Evolutionary conservation across 495 filamentous ascomycete species (phyloP).

Genomic region (Tuber melanosporum): DNA sequence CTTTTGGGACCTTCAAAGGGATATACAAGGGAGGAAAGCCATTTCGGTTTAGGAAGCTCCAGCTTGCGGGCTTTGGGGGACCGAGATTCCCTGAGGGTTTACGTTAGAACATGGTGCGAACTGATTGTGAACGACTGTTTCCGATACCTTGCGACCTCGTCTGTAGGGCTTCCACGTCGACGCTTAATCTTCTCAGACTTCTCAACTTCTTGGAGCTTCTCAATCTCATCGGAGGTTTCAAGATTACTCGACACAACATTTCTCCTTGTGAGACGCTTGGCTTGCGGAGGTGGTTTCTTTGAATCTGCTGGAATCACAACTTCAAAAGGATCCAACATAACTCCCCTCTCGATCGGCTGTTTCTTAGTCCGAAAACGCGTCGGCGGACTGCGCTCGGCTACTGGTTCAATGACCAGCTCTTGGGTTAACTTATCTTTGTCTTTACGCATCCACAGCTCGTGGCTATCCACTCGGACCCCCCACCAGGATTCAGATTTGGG

Average conservation of each 20-base stretch:
- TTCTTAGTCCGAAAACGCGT: background rate
- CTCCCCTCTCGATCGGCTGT: background rate
- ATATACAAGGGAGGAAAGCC: constrained; percentile 55
- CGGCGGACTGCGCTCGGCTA: background rate
- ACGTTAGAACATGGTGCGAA: background rate
- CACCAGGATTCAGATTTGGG: background rate
- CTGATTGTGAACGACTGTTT: background rate
- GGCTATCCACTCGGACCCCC: background rate
- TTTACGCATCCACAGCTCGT: background rate
- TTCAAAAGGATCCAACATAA: background rate
- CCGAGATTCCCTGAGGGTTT: constrained; percentile 4
- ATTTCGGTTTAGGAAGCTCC: constrained; percentile 34
- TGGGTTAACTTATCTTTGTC: background rate
- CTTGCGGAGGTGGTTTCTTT: background rate
- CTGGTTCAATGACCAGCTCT: background rate
- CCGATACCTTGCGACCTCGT: background rate
- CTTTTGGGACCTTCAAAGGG: constrained; percentile 62
- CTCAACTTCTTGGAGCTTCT: background rate
- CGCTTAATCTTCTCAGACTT: background rate
- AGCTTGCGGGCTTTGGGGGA: constrained; percentile 29
- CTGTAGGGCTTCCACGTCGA: background rate
- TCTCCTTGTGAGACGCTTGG: background rate
- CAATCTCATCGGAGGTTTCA: background rate
- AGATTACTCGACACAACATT: background rate
- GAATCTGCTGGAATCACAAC: background rate